Conservation (phyloP, 208 protist genomes). For the Leishmania arabica region DNA sequence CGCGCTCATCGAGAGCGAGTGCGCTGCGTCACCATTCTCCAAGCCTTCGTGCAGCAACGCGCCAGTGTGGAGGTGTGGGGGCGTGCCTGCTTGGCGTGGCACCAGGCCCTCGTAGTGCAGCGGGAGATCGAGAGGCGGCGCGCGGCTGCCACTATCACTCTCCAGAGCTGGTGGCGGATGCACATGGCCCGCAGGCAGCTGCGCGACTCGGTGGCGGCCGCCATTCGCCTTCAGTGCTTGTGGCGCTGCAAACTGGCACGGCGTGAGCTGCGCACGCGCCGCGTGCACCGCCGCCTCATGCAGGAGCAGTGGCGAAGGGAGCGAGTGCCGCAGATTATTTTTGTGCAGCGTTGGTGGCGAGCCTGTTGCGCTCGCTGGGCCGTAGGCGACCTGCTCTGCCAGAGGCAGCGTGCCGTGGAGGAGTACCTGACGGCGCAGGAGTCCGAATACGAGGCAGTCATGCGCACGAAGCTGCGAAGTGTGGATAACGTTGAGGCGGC, state of each 20-base stretch:
- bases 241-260: slow-evolving; percentile 24
- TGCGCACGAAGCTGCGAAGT: slow-evolving; percentile 14
- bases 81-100: slow-evolving; percentile 17
- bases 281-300: slow-evolving; percentile 36
- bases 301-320: slow-evolving; percentile 32
- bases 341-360: slow-evolving; percentile 56
- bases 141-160: slow-evolving; percentile 33
- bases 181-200: slow-evolving; percentile 2
- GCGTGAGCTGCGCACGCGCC: slow-evolving; percentile 25
- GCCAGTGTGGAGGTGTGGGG: slow-evolving; percentile 50
- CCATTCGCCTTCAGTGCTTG: slow-evolving; percentile 10
- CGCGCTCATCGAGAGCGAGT: slow-evolving; percentile 26
- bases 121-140: slow-evolving; percentile 16
- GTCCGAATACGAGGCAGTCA: slow-evolving; percentile 24
- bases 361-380: slow-evolving; percentile 14
- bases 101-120: slow-evolving; percentile 19
- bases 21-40: slow-evolving; percentile 29
- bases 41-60: slow-evolving; percentile 38
- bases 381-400: slow-evolving; percentile 10
- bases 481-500: slow-evolving; percentile 27
- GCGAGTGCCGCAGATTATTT: slow-evolving; percentile 9
- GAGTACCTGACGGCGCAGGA: slow-evolving; percentile 37
- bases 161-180: slow-evolving; percentile 68
- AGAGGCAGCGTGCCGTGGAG: slow-evolving; percentile 31
- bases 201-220: not conserved